Base-by-base conservation (phyloP, 495 filamentous ascomycete genomes). In the Hypoxylon cercidicola region DNA sequence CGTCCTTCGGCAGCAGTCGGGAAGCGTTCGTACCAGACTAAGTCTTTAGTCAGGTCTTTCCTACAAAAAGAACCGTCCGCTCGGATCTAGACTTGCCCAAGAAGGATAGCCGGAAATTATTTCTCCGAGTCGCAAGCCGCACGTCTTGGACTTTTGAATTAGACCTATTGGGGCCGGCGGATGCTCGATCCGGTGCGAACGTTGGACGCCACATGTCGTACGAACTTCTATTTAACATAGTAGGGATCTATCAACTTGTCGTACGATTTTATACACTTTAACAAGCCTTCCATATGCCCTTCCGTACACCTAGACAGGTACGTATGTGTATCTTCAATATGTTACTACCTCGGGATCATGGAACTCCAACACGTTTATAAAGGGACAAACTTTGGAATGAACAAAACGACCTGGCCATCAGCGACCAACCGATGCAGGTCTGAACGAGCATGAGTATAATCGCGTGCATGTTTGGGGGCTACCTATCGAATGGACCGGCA, bases 31-130 rank as follows among this genome's bases (percentile, higher is more conserved):
- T 37, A 37, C 30, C 41, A 41, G 54, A 43, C 48, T 58, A 43
- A 43, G 25, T 15, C 28, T 48, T 34, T 46, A 49, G 44, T 43
- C 55, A 45, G 54, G 52, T 41, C 44, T 40, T 7, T 60, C 62
- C 43, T 55, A n/a, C 39, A 30, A 35, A 54, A 28, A 56, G 35
- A 60, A 54, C 62, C 56, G 56, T 25, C 37, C 45, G 25, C 50
- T 44, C 49, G 51, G 62, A 53, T 54, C 55, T 50, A 52, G 49
- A 54, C 41, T 48, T 60, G 44, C 44, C 49, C 51, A 35, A 51
- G 23, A 56, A 30, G 9, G 41, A 60, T 39, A 50, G 55, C 43
- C 13, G 49, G 49, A 60, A 30, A 35, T 21, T 10, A 34, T 28
- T 56, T 48, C 55, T 47, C 55, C 62, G 47, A 57, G 37, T 23